These are phyloP conservation scores for Albizia julibrissin DNA, from an alignment of 306 rosid species.

Conservation along the genomic window DNA sequence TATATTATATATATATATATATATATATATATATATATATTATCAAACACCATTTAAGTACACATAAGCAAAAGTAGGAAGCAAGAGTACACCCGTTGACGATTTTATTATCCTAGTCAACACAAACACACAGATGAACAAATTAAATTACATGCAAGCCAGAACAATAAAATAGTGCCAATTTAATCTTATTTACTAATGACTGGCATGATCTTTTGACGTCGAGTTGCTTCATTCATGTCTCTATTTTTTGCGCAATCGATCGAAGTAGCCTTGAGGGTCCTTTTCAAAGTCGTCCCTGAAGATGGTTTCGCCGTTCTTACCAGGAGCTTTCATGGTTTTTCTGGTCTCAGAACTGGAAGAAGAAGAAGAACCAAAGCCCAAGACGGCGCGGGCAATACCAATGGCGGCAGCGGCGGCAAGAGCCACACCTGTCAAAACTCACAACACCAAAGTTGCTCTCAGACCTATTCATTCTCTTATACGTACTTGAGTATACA, in stretches of 20 bases:
- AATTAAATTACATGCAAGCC: not conserved
- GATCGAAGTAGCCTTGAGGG: not conserved
- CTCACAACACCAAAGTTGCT: not conserved
- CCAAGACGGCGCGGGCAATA: not conserved
- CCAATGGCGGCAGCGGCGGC: not conserved
- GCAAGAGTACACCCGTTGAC: not conserved
- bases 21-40: too few relatives aligned
- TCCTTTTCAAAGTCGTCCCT: not conserved
- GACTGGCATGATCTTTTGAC: not conserved
- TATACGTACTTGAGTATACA: not conserved
- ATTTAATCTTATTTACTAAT: not conserved
- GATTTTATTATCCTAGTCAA: not conserved
- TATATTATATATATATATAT: too few relatives aligned
- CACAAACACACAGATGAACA: not conserved
- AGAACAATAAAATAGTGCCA: not conserved
- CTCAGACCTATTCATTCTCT: not conserved
- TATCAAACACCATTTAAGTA: too few relatives aligned
- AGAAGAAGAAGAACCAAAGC: not conserved
- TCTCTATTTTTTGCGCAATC: not conserved
- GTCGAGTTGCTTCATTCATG: not conserved
- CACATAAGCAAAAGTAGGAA: not conserved
- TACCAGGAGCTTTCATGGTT: not conserved
- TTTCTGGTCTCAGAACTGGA: not conserved
- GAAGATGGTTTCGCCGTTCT: not conserved
- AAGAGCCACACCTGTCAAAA: not conserved